A percentile compares a stretch with the other conserved stretches of the same genome.
These are phyloP conservation scores for Sistotremastrum suecicum DNA, from an alignment of 768 basidiomycete species.

Conservation along the genomic window DNA sequence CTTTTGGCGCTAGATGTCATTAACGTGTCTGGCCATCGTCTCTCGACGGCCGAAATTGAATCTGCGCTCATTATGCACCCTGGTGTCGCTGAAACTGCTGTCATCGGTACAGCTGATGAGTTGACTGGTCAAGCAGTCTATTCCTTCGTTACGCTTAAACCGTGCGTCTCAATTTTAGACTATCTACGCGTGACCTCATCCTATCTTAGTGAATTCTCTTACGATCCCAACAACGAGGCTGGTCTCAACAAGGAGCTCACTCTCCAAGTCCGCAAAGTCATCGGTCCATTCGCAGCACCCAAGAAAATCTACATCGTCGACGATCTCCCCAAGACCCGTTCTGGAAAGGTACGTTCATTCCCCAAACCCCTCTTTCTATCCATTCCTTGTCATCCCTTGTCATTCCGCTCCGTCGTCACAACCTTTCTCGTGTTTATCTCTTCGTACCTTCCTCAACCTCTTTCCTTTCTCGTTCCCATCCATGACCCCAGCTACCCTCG, in stretches of 20 bases:
- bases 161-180: conserved; percentile 35
- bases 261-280: conserved; percentile 92
- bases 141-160: conserved; percentile 90
- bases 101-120: conserved; percentile 77
- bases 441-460: too few relatives aligned
- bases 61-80: conserved; percentile 88
- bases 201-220: conserved; percentile 55
- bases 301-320: conserved; percentile 77
- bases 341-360: conserved; percentile 58
- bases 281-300: conserved; percentile 94
- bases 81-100: conserved; percentile 94
- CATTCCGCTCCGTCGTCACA: too few relatives aligned
- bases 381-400: too few relatives aligned
- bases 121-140: conserved; percentile 89
- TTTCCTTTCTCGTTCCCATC: too few relatives aligned
- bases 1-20: conserved; percentile 56
- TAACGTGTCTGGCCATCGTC: conserved; percentile 94
- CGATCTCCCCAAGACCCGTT: conserved; percentile 90
- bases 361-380: not conserved
- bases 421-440: too few relatives aligned
- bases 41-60: conserved; percentile 97
- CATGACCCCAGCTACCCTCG: too few relatives aligned
- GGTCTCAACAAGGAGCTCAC: conserved; percentile 74
- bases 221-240: conserved; percentile 54
- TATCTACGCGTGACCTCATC: not conserved